Conservation (phyloP, 805 yeast genomes). For the Pichia manshurica region DNA sequence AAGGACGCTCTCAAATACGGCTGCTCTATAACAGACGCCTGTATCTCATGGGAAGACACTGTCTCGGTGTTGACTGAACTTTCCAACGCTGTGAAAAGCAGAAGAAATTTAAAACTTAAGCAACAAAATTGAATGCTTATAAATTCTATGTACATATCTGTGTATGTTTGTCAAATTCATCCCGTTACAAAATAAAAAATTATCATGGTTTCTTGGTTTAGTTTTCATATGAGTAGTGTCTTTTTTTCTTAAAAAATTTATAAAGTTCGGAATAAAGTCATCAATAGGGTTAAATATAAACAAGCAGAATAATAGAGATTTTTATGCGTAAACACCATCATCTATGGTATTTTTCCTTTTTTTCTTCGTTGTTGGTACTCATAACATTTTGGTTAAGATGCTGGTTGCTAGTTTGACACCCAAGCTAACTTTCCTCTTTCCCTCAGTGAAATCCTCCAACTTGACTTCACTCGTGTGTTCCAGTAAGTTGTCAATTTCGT, state of each 20-base stretch:
- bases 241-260: no score
- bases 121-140: not conserved
- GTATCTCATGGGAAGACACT: constrained; percentile 88
- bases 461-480: constrained; percentile 46
- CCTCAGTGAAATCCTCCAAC: constrained; percentile 55
- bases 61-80: constrained; percentile 62
- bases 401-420: constrained; percentile 67
- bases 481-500: constrained; percentile 60
- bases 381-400: constrained; percentile 51
- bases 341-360: not conserved
- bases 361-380: not conserved
- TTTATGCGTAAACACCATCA: no score
- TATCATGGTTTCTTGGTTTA: not conserved
- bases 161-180: no score
- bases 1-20: constrained; percentile 79
- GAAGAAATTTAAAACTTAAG: constrained; percentile 52
- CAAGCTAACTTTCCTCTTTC: constrained; percentile 54
- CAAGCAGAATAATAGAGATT: no score
- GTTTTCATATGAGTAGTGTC: not conserved
- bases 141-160: not conserved
- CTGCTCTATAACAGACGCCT: constrained; percentile 94
- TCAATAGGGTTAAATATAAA: no score
- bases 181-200: no score
- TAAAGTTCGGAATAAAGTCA: no score
- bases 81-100: constrained; percentile 72